Evolutionary conservation across 495 filamentous ascomycete species (phyloP), one percentile per base, ranked within the genome.

Genomic region (Tuber umbilicatum): DNA sequence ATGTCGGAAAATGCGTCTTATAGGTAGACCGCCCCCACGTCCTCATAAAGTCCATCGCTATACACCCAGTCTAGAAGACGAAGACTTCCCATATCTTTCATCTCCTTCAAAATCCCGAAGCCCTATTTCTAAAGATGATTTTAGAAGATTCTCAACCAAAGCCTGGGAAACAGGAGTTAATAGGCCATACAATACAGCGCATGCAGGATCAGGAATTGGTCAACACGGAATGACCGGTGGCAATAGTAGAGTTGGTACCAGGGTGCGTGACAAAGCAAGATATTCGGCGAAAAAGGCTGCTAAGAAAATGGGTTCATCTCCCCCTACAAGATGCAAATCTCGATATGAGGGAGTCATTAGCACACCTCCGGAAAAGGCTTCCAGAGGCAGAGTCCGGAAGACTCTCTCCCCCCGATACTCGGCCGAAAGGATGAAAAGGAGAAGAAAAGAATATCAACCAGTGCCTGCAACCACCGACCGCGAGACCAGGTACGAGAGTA

Each of bases 31-130:
- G 10, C 77, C 77, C 60, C 47, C 42, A 2, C 72, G 75, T 27
- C 77, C 77, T 69, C 69, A 67, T 17, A 79, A 78, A 70, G 21
- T 9, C 21, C 76, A 70, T n/a, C 60, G 72, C 27, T 14, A 37
- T 37, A 47, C 27, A 6, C 64, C 39, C 12, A 41, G 35, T 21
- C 31, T 71, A 19, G 69, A 47, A 47, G 60, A 70, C 38, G 64
- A 72, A 14, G 75, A 73, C 74, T 67, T 75, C 9, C 43, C 43
- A 0, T 23, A 43, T 69, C 68, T 38, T 39, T 43, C 70, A 37
- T 74, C 72, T 23, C 72, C 72, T 35, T 69, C 69, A 31, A 79
- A 78, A 38, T 37, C 64, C 16, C 23, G 67, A 67, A 76, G 47
- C 6, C 70, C 74, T n/a, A 68, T 70, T 68, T 73, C 9, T n/a